Evolutionary conservation across 1,284 basidiomycete species (phyloP), one percentile per base, ranked within the genome.

Genomic region (Rhizopogon hawkerae): DNA sequence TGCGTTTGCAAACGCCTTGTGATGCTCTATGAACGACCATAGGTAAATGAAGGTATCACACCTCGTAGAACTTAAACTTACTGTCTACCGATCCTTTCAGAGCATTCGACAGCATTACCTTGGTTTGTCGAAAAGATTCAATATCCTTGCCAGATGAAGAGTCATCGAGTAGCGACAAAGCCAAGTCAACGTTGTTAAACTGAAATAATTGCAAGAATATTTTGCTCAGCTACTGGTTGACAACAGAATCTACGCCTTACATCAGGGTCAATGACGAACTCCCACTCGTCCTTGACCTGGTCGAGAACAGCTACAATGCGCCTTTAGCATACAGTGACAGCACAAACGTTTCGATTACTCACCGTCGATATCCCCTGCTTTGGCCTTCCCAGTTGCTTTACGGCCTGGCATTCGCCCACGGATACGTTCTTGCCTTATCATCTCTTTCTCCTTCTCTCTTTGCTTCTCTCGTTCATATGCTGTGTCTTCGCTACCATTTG

Each of bases 121-220:
- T 91, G 4, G 87, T 85, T 46, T 74, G 69, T 38, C 79, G 75
- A 63, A 93, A 93, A 2, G 87, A 87, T 6, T 78, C 71, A 57
- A 90, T 78, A 55, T 83, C 78, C 61, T 84, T 85, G 2, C 83
- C 83, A 0, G 75, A 68, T 2, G 85, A 79, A 1, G 80, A 77
- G 41, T 83, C 76, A 52, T 92, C 87, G 24, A 97, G 71, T 3
- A 97, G 75, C 58, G 90, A 84, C 21, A 97, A 75, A 5, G 92
- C 92, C 36, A 96, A 76, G 57, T 94, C 88, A 26, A 95, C 91
- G 24, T 87, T 85, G 60, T 94, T 94, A 69, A 96, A 97, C 88
- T 92, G 58, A 26, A 51, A 54, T 46, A 45, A 11, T 38, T 38
- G 16, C 36, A 24, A 31, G 5, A 38, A 43, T 42, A 26, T 45